Conservation (phyloP, 2,329 filamentous ascomycete genomes). For the Penicillium rolfsii region DNA sequence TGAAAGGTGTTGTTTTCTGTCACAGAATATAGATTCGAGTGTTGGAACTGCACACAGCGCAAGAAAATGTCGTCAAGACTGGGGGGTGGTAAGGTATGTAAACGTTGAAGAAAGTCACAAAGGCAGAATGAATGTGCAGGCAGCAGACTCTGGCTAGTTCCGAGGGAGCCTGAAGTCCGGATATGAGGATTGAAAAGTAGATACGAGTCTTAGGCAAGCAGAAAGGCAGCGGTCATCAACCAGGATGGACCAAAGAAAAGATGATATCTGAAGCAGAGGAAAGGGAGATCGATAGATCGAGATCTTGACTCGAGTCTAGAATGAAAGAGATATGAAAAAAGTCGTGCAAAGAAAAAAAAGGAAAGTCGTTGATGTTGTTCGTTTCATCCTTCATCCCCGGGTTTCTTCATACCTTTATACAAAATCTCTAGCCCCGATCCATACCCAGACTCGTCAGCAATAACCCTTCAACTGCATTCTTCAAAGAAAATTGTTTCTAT, state of each 20-base stretch:
- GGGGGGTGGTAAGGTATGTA: not conserved
- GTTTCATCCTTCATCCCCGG: not conserved
- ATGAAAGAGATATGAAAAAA: not conserved
- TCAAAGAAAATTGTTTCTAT: slow-evolving; percentile 21
- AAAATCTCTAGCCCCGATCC: not conserved
- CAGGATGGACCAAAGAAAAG: slow-evolving; percentile 20
- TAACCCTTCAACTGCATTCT: not conserved
- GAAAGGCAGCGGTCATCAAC: slow-evolving; percentile 16
- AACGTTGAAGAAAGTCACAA: not conserved
- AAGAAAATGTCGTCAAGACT: not conserved
- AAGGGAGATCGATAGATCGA: slow-evolving; percentile 12
- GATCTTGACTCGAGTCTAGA: not conserved
- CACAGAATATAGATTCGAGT: not conserved
- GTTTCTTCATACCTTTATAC: slow-evolving; percentile 2
- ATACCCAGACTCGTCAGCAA: not conserved
- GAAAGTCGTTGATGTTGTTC: slow-evolving; percentile 4
- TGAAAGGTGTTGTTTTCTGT: not conserved
- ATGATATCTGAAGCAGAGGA: slow-evolving; percentile 2
- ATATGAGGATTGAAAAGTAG: not conserved
- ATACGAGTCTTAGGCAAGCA: not conserved
- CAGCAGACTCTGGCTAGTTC: not conserved
- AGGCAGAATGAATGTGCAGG: not conserved
- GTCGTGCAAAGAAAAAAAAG: not conserved
- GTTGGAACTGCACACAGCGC: slow-evolving; percentile 1
- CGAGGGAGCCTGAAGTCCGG: not conserved